A percentile compares a stretch with the other conserved stretches of the same genome.
phyloP scores from a whole-genome alignment of 2,329 filamentous ascomycete genomes.

The Microsporum ferrugineum region DNA sequence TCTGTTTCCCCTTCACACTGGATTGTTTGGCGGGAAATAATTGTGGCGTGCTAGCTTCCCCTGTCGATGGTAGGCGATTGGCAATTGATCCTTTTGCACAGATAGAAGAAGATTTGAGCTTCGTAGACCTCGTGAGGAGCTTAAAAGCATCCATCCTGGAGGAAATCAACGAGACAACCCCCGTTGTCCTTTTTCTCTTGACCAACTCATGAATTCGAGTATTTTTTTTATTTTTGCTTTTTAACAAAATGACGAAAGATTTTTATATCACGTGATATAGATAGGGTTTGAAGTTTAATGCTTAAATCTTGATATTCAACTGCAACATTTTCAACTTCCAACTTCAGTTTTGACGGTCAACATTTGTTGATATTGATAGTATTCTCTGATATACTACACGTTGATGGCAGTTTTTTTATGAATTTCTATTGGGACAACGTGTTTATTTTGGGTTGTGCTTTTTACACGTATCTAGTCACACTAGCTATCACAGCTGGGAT shows the following conservation, averaged over 20 bases:
- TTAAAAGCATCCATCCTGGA: conserved; percentile 35
- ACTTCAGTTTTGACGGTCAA: neutral
- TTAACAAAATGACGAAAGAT: neutral
- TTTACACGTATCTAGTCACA: neutral
- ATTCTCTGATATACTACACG: neutral
- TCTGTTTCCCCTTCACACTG: conserved; percentile 19
- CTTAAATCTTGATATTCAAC: neutral
- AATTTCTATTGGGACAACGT: neutral
- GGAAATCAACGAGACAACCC: neutral
- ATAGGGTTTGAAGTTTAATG: neutral
- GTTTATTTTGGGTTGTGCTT: neutral
- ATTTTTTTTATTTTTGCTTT: neutral
- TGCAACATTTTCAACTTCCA: neutral
- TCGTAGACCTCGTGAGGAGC: conserved; percentile 35
- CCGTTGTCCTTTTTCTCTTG: neutral
- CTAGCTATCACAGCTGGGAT: neutral
- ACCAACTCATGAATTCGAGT: neutral
- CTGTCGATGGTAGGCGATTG: conserved; percentile 29
- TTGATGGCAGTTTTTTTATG: neutral
- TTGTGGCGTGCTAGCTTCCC: conserved; percentile 30
- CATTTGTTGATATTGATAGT: neutral
- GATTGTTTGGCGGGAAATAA: conserved; percentile 22
- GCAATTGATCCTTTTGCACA: conserved; percentile 18
- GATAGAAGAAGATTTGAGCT: conserved; percentile 26
- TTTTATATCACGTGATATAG: neutral